These are phyloP conservation scores for Cenchrus purpureus DNA, from an alignment of 176 grass and related monocot genomes.

Conservation along the genomic window DNA sequence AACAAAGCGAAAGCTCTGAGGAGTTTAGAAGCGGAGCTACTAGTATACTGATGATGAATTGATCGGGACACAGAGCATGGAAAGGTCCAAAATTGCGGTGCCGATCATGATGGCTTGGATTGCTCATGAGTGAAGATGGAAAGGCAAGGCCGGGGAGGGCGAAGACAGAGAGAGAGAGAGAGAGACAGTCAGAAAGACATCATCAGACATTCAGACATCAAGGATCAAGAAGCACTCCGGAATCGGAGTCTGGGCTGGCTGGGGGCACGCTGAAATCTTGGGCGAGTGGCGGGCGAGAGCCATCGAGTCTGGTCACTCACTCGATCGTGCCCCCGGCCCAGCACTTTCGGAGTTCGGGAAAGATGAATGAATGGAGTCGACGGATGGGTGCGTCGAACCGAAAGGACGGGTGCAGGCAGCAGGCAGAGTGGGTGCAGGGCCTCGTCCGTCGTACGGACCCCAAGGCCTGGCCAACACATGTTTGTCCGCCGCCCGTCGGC, in stretches of 20 bases:
- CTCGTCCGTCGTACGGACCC: slow-evolving; percentile 13
- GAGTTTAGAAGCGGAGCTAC: background rate
- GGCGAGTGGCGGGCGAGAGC: slow-evolving; percentile 1
- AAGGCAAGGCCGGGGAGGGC: background rate
- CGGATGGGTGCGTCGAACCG: background rate
- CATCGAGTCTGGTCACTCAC: background rate
- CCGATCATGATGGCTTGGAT: background rate
- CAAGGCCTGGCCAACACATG: background rate
- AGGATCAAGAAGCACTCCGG: background rate
- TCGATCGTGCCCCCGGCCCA: background rate
- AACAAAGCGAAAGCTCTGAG: background rate
- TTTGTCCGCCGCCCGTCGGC: slow-evolving; percentile 34
- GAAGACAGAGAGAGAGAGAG: background rate
- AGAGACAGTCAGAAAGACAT: background rate
- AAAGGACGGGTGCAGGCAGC: slow-evolving; percentile 44
- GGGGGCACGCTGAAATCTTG: slow-evolving; percentile 43
- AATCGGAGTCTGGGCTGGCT: slow-evolving; percentile 10
- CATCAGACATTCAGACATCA: background rate
- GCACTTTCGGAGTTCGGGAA: slow-evolving; percentile 52
- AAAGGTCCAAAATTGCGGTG: slow-evolving; percentile 20
- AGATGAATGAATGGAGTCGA: background rate
- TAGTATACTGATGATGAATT: background rate
- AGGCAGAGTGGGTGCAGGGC: background rate
- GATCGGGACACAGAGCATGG: background rate
- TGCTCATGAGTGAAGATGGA: slow-evolving; percentile 24